phyloP scores from a whole-genome alignment of 176 grass and related monocot species.

The Miscanthus lutarioriparius region DNA sequence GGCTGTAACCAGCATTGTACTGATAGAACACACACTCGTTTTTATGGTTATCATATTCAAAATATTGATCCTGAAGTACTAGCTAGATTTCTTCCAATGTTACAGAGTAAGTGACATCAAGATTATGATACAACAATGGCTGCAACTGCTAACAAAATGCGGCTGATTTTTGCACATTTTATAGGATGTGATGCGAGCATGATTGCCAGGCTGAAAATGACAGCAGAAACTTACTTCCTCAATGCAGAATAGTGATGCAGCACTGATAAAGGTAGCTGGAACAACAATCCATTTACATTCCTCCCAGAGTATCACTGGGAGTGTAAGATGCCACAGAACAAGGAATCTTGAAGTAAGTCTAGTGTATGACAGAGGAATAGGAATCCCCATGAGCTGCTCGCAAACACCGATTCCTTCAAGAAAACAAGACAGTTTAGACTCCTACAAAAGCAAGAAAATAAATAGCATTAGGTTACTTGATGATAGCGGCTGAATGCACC shows the following conservation, averaged over 20 bases:
- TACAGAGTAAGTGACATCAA: background rate
- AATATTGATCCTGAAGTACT: background rate
- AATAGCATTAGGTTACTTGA: slow-evolving; percentile 21
- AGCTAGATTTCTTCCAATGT: background rate
- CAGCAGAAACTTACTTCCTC: slow-evolving; percentile 79
- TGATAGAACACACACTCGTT: background rate
- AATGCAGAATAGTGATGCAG: slow-evolving; percentile 92
- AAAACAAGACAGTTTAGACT: slow-evolving; percentile 80
- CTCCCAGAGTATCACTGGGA: slow-evolving; percentile 90
- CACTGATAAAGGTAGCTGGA: slow-evolving; percentile 94
- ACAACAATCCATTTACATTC: slow-evolving; percentile 97
- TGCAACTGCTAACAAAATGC: background rate
- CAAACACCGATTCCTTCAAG: slow-evolving; percentile 84
- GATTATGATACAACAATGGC: background rate
- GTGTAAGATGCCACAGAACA: slow-evolving; percentile 92
- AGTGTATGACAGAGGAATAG: slow-evolving; percentile 88
- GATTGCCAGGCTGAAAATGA: background rate
- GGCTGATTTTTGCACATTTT: background rate
- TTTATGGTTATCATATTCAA: background rate
- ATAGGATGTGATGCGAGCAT: background rate
- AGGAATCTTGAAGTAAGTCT: slow-evolving; percentile 91
- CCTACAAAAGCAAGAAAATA: slow-evolving; percentile 51
- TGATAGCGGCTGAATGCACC: background rate
- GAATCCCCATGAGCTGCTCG: slow-evolving; percentile 80
- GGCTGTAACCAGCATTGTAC: background rate